Base-by-base conservation (phyloP, 768 basidiomycete genomes). In the Sarcodon aspratus region DNA sequence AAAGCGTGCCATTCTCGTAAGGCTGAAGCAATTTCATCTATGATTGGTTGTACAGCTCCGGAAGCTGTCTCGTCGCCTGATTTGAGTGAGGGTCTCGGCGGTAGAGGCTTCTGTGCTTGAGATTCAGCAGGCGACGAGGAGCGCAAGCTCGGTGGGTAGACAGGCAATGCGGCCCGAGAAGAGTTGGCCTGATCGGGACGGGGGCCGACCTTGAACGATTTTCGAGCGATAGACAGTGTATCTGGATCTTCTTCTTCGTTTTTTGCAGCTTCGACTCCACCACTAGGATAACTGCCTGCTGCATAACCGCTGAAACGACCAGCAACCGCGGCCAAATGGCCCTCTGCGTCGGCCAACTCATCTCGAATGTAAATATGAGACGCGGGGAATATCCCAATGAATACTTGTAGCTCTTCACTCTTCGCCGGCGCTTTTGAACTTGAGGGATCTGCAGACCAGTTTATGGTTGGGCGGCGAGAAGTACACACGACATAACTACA, bases 1-100 rank as follows among this genome's bases (percentile, higher is more conserved):
- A 92, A 70, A 34, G 79, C 78, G 59, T 95, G 86, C 93, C 94
- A 98, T 76, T 98, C 95, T 36, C 95, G 81, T 40, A 98, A 69
- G 0, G 95, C 94, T 7, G 91, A 95, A 0, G 95, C 90, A 55
- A 98, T 95, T 69, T 98, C 95, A 66, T 98, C 95, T 46, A 98
- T 80, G 60, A 98, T 84, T 9, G 95, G 95, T 59, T 96, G 93
- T 2, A 64, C 68, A 17, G 74, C 71, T 9, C 95, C 95, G 0
- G 85, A 82, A 3, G 78, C 74, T 2, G 95, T 98, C 56, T 97
- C 94, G 61, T 96, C 95, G 35, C 90, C 91, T 9, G 91, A 89
- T 54, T 93, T 94, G 44, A 97, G 75, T n/a, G 86, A 89, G 6
- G 95, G 95, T 40, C 96, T 79, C 3, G 91, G 93, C 8, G 91